These are phyloP conservation scores for Murraya paniculata DNA, from an alignment of 345 rosid species.

Conservation along the genomic window DNA sequence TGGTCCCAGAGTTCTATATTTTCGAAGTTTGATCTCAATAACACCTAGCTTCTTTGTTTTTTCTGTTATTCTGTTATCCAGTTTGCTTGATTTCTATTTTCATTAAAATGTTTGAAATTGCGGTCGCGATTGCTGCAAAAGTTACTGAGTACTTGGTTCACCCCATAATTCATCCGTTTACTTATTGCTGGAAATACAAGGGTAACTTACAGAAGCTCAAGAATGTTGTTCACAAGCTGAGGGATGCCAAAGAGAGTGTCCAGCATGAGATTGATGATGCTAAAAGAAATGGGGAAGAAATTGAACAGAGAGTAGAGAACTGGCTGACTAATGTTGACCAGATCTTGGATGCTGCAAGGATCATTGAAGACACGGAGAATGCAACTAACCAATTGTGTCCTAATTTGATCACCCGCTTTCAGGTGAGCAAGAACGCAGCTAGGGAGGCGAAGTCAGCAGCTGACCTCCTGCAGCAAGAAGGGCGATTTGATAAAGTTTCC, in stretches of 20 bases:
- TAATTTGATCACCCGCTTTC: background rate
- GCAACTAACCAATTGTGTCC: background rate
- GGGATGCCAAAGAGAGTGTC: background rate
- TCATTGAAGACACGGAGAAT: background rate
- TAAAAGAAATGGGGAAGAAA: background rate
- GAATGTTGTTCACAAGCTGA: background rate
- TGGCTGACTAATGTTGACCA: background rate
- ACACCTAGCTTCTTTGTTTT: background rate
- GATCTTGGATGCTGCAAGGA: no score
- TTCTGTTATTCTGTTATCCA: background rate
- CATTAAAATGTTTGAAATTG: background rate
- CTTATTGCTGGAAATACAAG: background rate
- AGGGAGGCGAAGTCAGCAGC: background rate
- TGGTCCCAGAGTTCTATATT: background rate
- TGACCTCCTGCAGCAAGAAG: background rate
- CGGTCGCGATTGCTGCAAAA: background rate
- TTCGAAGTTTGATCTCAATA: background rate
- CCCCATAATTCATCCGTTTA: background rate
- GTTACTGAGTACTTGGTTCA: background rate
- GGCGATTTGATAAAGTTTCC: background rate
- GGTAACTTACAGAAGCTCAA: background rate
- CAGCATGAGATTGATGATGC: background rate
- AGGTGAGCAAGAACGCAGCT: background rate
- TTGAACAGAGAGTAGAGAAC: background rate
- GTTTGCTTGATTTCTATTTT: background rate